Conservation (phyloP, 1,284 basidiomycete genomes). For the Tilletia setariae region DNA sequence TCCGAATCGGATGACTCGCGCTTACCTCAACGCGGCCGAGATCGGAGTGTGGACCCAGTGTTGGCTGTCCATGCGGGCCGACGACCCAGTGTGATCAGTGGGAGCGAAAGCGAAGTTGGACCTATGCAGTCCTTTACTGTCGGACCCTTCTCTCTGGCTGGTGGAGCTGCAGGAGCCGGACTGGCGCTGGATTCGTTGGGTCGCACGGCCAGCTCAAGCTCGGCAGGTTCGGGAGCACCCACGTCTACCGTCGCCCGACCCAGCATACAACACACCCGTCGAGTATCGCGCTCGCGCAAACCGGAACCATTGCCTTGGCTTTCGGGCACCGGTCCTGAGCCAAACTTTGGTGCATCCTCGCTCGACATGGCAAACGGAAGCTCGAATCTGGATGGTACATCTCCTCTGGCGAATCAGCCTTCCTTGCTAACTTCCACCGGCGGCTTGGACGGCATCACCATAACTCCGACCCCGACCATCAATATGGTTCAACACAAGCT, state of each 20-base stretch:
- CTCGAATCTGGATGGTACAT: background rate
- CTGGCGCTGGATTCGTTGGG: slow-evolving; percentile 23
- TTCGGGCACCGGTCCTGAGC: slow-evolving; percentile 19
- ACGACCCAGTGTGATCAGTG: slow-evolving; percentile 6
- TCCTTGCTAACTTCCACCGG: background rate
- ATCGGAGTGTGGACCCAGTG: background rate
- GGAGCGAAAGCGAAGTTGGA: slow-evolving; percentile 12
- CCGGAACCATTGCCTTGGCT: slow-evolving; percentile 36
- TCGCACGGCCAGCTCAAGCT: slow-evolving; percentile 32
- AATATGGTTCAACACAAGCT: slow-evolving; percentile 9
- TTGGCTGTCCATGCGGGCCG: background rate
- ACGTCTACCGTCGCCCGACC: slow-evolving; percentile 21
- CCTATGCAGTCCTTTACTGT: slow-evolving; percentile 30
- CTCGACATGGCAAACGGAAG: background rate
- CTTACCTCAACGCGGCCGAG: background rate
- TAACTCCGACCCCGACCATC: slow-evolving; percentile 5
- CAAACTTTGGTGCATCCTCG: background rate
- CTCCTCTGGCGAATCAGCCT: background rate
- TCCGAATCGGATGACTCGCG: slow-evolving; percentile 13
- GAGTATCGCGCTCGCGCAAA: slow-evolving; percentile 32
- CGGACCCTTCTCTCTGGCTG: slow-evolving; percentile 23
- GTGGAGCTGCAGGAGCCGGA: slow-evolving; percentile 19
- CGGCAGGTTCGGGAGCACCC: slow-evolving; percentile 24
- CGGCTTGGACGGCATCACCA: background rate
- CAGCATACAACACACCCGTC: background rate